phyloP scores from a whole-genome alignment of 1,284 basidiomycete genomes.

The Papiliotrema fonsecae region DNA sequence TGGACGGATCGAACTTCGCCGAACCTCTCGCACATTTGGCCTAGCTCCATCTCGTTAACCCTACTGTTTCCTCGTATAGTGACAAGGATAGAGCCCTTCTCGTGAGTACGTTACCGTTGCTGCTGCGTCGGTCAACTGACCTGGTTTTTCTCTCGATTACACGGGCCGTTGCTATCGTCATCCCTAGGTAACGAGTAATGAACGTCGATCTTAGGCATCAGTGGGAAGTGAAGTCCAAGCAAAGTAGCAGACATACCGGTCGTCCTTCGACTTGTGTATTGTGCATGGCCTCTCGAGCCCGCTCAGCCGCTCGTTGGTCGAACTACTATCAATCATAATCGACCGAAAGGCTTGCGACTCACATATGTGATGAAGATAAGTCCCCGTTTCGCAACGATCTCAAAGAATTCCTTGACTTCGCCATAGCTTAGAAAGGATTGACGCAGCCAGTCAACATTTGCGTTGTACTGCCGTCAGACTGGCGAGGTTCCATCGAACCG shows the following conservation, averaged over 20 bases:
- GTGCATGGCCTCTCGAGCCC: slow-evolving; percentile 80
- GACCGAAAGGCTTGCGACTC: slow-evolving; percentile 48
- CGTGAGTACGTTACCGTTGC: neutral
- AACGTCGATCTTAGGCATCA: slow-evolving; percentile 81
- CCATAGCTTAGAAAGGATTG: slow-evolving; percentile 83
- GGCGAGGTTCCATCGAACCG: neutral
- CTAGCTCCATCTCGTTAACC: slow-evolving; percentile 77
- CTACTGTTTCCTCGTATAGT: slow-evolving; percentile 61
- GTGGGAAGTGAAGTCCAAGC: neutral
- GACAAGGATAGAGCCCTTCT: slow-evolving; percentile 36
- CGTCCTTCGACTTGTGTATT: slow-evolving; percentile 76
- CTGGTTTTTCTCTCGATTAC: slow-evolving; percentile 83
- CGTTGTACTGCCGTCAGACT: slow-evolving; percentile 68
- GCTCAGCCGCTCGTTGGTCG: slow-evolving; percentile 84
- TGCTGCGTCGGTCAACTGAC: slow-evolving; percentile 49
- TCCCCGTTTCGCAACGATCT: slow-evolving; percentile 84
- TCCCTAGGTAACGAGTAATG: slow-evolving; percentile 93
- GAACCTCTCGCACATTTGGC: slow-evolving; percentile 74
- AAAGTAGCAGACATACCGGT: slow-evolving; percentile 56
- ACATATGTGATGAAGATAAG: slow-evolving; percentile 98
- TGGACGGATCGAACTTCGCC: slow-evolving; percentile 83
- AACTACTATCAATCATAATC: slow-evolving; percentile 54
- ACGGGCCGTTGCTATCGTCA: slow-evolving; percentile 64
- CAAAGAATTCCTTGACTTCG: slow-evolving; percentile 94
- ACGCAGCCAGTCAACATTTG: slow-evolving; percentile 75